A percentile compares a stretch with the other conserved stretches of the same genome.
Evolutionary conservation across 73 alveolate genomes (phyloP).

Genomic region (Paramecium sexaurelia): DNA sequence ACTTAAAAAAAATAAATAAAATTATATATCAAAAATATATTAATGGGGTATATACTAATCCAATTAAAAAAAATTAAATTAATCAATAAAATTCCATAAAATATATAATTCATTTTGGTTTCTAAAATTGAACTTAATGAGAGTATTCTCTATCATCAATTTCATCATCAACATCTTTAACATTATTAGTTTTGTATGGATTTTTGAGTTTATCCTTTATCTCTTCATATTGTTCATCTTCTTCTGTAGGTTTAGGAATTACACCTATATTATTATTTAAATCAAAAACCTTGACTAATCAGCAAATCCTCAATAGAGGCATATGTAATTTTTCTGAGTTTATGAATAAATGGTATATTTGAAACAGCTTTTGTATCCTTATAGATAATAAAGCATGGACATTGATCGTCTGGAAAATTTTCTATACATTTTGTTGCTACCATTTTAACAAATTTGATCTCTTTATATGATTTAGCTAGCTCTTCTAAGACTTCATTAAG

Average conservation of each 20-base stretch:
- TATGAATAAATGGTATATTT: conserved; percentile 58
- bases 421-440: conserved; percentile 67
- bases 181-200: conserved; percentile 33
- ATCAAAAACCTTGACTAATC: neutral
- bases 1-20: too few species aligned
- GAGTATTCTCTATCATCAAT: conserved; percentile 53
- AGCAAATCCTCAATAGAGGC: conserved; percentile 49
- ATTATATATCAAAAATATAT: too few species aligned
- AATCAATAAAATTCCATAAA: neutral
- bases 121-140: neutral
- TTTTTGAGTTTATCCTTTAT: neutral
- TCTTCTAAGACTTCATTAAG: conserved; percentile 19
- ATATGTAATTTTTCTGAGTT: conserved; percentile 53
- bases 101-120: neutral
- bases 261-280: neutral
- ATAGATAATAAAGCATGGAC: conserved; percentile 61
- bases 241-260: neutral
- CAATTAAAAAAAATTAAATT: too few species aligned
- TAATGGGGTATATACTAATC: too few species aligned
- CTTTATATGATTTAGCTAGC: conserved; percentile 54
- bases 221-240: conserved; percentile 37
- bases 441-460: conserved; percentile 60
- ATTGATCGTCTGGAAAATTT: conserved; percentile 63
- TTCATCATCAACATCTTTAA: conserved; percentile 39
- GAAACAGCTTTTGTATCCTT: conserved; percentile 47